These are phyloP conservation scores for Porcisia hertigi DNA, from an alignment of 208 protist species.

Conservation along the genomic window DNA sequence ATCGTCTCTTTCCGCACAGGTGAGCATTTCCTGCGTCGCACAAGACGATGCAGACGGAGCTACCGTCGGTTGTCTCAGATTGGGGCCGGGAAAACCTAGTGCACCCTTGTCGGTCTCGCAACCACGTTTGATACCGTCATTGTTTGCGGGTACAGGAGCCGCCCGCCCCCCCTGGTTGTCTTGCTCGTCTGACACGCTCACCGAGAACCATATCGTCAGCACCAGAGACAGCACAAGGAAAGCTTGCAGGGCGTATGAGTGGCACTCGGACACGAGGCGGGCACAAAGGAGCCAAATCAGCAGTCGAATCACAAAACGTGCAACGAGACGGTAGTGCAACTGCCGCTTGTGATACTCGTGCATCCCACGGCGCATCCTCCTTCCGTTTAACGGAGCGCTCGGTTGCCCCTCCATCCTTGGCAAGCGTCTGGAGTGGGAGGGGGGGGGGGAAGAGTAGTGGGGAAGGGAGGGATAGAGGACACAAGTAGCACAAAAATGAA, in stretches of 20 bases:
- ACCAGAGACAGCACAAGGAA: slow-evolving; percentile 39
- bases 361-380: slow-evolving; percentile 14
- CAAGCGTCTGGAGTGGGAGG: neutral
- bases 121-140: neutral
- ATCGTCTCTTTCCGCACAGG: neutral
- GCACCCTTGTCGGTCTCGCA: neutral
- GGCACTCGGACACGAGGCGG: slow-evolving; percentile 26
- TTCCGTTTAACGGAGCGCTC: neutral
- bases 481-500: neutral
- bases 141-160: neutral
- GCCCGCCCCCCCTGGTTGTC: neutral
- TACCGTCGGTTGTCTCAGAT: neutral
- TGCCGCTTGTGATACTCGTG: slow-evolving; percentile 10
- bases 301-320: slow-evolving; percentile 25
- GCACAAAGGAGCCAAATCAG: slow-evolving; percentile 44
- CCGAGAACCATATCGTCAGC: slow-evolving; percentile 1
- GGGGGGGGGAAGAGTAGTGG: too few relatives aligned
- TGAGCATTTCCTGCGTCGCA: neutral
- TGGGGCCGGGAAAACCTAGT: neutral
- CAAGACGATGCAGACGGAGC: neutral
- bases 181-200: neutral
- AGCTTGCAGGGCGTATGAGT: slow-evolving; percentile 25
- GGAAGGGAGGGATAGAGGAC: too few relatives aligned
- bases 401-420: neutral
- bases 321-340: slow-evolving; percentile 7